These are phyloP conservation scores for Nitzschia sp. DNA, from an alignment of 108 stramenopile genomes.

Conservation along the genomic window DNA sequence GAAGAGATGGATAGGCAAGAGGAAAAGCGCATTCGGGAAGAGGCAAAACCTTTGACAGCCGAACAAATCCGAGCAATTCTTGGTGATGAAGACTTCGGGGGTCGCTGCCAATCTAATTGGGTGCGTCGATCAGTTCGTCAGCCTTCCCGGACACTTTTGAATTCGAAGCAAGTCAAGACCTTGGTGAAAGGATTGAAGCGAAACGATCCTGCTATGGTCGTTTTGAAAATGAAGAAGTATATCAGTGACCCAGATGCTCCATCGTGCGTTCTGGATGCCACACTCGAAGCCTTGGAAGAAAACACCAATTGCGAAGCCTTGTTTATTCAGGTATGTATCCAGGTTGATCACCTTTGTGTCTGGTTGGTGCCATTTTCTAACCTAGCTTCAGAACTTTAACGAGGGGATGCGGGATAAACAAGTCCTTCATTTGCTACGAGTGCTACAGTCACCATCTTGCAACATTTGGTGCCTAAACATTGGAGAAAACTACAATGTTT, in stretches of 20 bases:
- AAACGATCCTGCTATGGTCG: slow-evolving; percentile 84
- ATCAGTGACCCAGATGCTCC: slow-evolving; percentile 80
- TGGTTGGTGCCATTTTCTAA: neutral
- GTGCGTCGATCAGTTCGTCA: slow-evolving; percentile 81
- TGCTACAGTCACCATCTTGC: slow-evolving; percentile 75
- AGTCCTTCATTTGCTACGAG: slow-evolving; percentile 75
- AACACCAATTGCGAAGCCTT: slow-evolving; percentile 89
- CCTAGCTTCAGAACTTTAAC: slow-evolving; percentile 76
- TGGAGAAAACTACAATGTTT: slow-evolving; percentile 91
- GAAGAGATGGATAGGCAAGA: slow-evolving; percentile 30
- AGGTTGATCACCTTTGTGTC: neutral
- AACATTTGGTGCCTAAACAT: slow-evolving; percentile 91
- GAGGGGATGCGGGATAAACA: slow-evolving; percentile 86
- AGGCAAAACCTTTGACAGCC: slow-evolving; percentile 44
- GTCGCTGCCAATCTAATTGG: slow-evolving; percentile 41
- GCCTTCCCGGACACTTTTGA: slow-evolving; percentile 66
- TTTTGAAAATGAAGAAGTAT: slow-evolving; percentile 92
- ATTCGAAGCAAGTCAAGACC: slow-evolving; percentile 51
- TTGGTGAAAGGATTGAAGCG: slow-evolving; percentile 69
- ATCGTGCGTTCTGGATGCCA: slow-evolving; percentile 78
- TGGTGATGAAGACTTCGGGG: slow-evolving; percentile 39
- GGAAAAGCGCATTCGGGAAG: slow-evolving; percentile 42
- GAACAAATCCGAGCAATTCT: slow-evolving; percentile 50
- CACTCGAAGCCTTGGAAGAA: slow-evolving; percentile 82
- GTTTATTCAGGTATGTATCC: slow-evolving; percentile 80